Evolutionary conservation across 1,284 basidiomycete genomes (phyloP).

Genomic region (Agroathelia rolfsii): DNA sequence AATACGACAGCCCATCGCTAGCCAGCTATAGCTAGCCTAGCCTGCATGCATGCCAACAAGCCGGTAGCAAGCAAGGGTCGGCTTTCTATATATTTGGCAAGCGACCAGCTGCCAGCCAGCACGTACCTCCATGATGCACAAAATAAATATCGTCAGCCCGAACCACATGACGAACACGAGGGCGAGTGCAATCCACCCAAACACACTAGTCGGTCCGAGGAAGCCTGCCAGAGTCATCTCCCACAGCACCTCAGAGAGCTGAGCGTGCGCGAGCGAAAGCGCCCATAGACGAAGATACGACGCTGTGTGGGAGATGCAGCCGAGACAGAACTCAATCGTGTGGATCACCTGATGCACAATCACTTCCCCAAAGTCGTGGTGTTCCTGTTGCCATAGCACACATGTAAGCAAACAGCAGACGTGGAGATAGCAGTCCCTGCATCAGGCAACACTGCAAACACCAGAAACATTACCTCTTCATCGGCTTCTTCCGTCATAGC

Average conservation of each 20-base stretch:
- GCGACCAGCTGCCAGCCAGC: constrained; percentile 9
- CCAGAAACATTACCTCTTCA: constrained; percentile 50
- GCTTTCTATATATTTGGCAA: constrained; percentile 13
- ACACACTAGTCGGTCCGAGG: constrained; percentile 46
- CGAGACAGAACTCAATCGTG: constrained; percentile 97
- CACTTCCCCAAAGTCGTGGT: constrained; percentile 89
- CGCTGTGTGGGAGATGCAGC: constrained; percentile 98
- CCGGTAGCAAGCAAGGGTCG: constrained; percentile 9
- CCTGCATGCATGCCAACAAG: constrained; percentile 3
- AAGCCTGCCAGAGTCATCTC: constrained; percentile 66
- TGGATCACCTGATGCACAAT: constrained; percentile 97
- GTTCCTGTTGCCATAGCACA: constrained; percentile 34
- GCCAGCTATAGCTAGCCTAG: constrained; percentile 8
- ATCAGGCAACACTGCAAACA: constrained; percentile 12
- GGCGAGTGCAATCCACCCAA: constrained; percentile 51
- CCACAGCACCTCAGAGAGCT: constrained; percentile 94
- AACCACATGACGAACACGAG: constrained; percentile 80
- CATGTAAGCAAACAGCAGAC: constrained; percentile 10
- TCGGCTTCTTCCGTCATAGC: constrained; percentile 61
- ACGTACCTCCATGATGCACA: constrained; percentile 91
- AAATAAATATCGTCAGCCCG: constrained; percentile 59
- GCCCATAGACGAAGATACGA: constrained; percentile 99
- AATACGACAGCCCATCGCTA: constrained; percentile 12
- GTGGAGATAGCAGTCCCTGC: constrained; percentile 2
- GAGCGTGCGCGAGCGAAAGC: constrained; percentile 94